A percentile compares a stretch with the other conserved stretches of the same genome.
Evolutionary conservation across 2,329 filamentous ascomycete species (phyloP).

Genomic region (Phialophora verrucosa): DNA sequence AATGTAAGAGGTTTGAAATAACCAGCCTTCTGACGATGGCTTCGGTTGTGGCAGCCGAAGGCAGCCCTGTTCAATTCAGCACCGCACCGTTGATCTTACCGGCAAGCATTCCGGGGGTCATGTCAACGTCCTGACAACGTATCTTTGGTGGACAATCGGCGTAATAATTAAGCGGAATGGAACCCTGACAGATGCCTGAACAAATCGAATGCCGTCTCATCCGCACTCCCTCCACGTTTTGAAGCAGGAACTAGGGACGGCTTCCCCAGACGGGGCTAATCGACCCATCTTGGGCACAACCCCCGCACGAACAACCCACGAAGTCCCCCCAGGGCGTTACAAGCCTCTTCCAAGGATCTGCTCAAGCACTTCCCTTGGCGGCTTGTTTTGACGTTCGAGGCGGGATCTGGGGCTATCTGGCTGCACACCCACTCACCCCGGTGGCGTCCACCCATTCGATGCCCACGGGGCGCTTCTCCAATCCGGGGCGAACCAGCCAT

Average conservation of each 20-base stretch:
- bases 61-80: background rate
- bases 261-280: background rate
- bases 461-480: background rate
- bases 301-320: background rate
- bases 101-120: background rate
- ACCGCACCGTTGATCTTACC: background rate
- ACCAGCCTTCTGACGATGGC: background rate
- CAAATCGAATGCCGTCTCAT: constrained; percentile 7
- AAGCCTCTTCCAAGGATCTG: constrained; percentile 2
- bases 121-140: background rate
- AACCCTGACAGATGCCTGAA: background rate
- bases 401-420: background rate
- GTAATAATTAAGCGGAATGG: constrained; percentile 2
- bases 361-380: constrained; percentile 7
- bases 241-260: background rate
- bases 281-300: background rate
- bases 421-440: background rate
- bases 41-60: background rate
- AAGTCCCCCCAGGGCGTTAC: background rate
- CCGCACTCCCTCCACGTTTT: background rate
- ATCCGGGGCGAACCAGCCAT: constrained; percentile 1
- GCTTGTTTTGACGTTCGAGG: constrained; percentile 5
- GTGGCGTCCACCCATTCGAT: background rate
- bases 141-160: background rate
- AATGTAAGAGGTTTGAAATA: constrained; percentile 8